Base-by-base conservation (phyloP, 176 grass and related monocot genomes). In the Dactylis glomerata region DNA sequence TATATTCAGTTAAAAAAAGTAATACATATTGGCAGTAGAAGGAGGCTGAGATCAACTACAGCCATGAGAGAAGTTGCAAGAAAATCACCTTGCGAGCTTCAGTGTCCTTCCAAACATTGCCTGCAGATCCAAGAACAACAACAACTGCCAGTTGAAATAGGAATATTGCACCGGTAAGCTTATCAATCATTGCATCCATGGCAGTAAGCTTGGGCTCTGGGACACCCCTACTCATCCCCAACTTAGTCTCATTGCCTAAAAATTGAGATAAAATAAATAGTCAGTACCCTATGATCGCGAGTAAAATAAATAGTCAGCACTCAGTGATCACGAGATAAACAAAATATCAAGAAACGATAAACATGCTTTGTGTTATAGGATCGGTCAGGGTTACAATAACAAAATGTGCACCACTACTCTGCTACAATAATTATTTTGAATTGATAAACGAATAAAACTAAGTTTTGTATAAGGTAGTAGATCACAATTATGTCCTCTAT, bases 111-210 rank as follows among this genome's bases (percentile, higher is more conserved):
- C 95, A 98, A 86, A 98, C 65, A 89, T 98, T 98, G 28, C 95
- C 95, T 46, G 95, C 91, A 82, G 90, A 93, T 24, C 95, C 95
- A 75, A 98, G 89, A 84, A 98, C 95, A 17, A 98, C 54, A 46
- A 98, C 95, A 64, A 98, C 89, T 33, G 90, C 88, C 82, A 98
- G 90, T 90, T 98, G 95, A 91, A 98, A 98, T 84, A 98, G 88
- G 85, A 98, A 98, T 89, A 98, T 98, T 32, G 95, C 95, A 86
- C 91, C 95, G 77, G 95, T 98, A 82, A 98, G 88, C 86, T 98
- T 98, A 87, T 98, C 95, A 56, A 98, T 93, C 92, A 98, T 98
- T 72, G 92, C 92, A 95, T 98, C 95, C 78, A 98, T 88, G 42
- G 95, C 92, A 34, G 95, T 98, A 68, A 98, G 87, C 68, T 98